Conservation (phyloP, 768 basidiomycete genomes). For the Boletellus sp. region DNA sequence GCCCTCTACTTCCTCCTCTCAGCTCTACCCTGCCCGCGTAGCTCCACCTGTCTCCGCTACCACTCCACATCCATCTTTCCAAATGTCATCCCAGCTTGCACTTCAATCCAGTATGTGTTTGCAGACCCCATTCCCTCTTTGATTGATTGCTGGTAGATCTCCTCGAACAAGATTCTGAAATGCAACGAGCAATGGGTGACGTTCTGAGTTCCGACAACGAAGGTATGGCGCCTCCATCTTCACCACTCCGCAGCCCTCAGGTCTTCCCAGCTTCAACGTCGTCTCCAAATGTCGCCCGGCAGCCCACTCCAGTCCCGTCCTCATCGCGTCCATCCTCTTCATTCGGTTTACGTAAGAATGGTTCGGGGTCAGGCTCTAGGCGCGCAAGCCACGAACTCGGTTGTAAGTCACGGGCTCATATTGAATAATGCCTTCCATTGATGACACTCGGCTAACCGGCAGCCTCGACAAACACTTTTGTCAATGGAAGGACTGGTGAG, state of each 20-base stretch:
- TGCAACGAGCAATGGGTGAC: conserved; percentile 60
- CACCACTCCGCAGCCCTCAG: neutral
- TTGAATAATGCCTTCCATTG: neutral
- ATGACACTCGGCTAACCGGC: neutral
- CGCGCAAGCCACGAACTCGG: conserved; percentile 12
- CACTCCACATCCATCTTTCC: conserved; percentile 51
- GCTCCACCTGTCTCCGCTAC: conserved; percentile 50
- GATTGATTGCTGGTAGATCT: conserved; percentile 43
- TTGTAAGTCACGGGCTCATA: conserved; percentile 12
- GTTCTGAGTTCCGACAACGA: conserved; percentile 51
- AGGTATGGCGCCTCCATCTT: conserved; percentile 12
- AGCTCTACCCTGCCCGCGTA: conserved; percentile 36
- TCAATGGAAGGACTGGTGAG: conserved; percentile 19
- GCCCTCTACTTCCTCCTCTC: conserved; percentile 35
- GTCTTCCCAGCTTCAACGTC: conserved; percentile 14
- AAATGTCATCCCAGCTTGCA: conserved; percentile 48
- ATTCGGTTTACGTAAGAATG: conserved; percentile 1
- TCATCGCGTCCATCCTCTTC: conserved; percentile 16
- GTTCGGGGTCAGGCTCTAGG: conserved; percentile 4
- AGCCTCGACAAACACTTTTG: conserved; percentile 31
- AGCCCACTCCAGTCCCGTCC: conserved; percentile 3
- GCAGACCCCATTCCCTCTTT: neutral
- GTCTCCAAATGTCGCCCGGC: neutral
- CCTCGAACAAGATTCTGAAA: conserved; percentile 66
- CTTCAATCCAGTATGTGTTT: conserved; percentile 53